A percentile compares a stretch with the other conserved stretches of the same genome.
Evolutionary conservation across 495 filamentous ascomycete genomes (phyloP).

Genomic region (Parathielavia hyrcaniae): DNA sequence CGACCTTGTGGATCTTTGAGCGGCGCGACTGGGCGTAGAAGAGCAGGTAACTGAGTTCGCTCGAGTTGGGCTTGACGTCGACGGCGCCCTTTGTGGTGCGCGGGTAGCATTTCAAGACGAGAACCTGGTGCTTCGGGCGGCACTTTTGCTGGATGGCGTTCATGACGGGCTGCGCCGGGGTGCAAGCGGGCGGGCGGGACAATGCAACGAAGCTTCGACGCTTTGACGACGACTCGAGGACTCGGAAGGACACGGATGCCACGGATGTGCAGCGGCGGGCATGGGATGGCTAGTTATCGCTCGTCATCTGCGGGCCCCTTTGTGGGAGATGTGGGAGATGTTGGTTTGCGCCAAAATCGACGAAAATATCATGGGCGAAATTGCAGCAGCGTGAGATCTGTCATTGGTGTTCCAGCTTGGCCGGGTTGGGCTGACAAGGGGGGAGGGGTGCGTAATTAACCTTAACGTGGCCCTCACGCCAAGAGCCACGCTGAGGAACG

Average conservation of each 20-base stretch:
- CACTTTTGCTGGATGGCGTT: constrained; percentile 53
- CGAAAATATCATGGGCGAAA: constrained; percentile 18
- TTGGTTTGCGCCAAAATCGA: constrained; percentile 3
- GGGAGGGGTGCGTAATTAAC: constrained; percentile 14
- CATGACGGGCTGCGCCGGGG: constrained; percentile 34
- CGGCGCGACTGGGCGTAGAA: constrained; percentile 91
- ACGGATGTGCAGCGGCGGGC: not conserved
- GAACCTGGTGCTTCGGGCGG: constrained; percentile 87
- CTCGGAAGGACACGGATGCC: not conserved
- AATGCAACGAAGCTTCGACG: not conserved
- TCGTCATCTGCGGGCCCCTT: constrained; percentile 6
- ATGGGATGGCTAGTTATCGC: not conserved
- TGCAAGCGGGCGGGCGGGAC: not conserved
- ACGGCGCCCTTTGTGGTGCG: constrained; percentile 78
- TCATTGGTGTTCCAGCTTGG: constrained; percentile 1
- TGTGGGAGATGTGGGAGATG: constrained; percentile 8
- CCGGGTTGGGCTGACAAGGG: constrained; percentile 8
- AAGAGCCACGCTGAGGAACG: not conserved
- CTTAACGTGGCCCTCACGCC: constrained; percentile 11
- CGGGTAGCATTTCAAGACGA: constrained; percentile 91
- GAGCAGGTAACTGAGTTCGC: constrained; percentile 88
- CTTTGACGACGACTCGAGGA: not conserved
- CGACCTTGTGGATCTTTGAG: constrained; percentile 90
- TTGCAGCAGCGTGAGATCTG: constrained; percentile 14
- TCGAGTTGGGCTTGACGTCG: constrained; percentile 87